Base-by-base conservation (phyloP, 1,284 basidiomycete genomes). In the Taiwanofungus camphoratus region DNA sequence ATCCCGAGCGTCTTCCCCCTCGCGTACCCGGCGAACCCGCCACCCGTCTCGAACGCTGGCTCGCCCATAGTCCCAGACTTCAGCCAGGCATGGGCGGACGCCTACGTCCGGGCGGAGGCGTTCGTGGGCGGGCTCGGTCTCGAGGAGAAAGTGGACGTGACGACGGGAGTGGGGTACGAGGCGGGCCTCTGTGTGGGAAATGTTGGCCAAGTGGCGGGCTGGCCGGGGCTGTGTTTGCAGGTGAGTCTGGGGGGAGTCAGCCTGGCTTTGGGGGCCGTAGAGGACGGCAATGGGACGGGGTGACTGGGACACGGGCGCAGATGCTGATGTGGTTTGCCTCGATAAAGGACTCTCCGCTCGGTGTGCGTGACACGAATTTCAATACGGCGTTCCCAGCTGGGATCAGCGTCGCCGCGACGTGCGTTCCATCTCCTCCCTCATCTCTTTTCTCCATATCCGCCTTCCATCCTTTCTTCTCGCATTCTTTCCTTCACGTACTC, bases 191-290 rank as follows among this genome's bases (percentile, higher is more conserved):
- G 70, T 41, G 68, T 71, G 0, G 70, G 70, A 6, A 71, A 73
- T 47, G 73, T 62, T 18, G 58, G 63, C 1, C 21, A 60, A 16
- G 52, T 63, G 2, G 65, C 64, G 4, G 59, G 60, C 41, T 70
- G 68, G 26, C 80, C 82, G 3, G 80, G 82, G 7, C 61, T 88
- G 13, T 90, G 87, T 59, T 65, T 82, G n/a, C 71, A 80, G 59
- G 73, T 71, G 32, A 2, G 57, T 49, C n/a, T n/a, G n/a, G n/a
- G n/a, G n/a, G n/a, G n/a, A n/a, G n/a, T n/a, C n/a, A n/a, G n/a
- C n/a, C n/a, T n/a, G n/a, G n/a, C n/a, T n/a, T n/a, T n/a, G n/a
- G n/a, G n/a, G n/a, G n/a, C 9, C 29, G 23, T 13, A 20, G 20
- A 20, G 18, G 15, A 37, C 13, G 35, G 23, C 30, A 20, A 21